These are phyloP conservation scores for Populus deltoides DNA, from an alignment of 345 rosid genomes.

Conservation along the genomic window DNA sequence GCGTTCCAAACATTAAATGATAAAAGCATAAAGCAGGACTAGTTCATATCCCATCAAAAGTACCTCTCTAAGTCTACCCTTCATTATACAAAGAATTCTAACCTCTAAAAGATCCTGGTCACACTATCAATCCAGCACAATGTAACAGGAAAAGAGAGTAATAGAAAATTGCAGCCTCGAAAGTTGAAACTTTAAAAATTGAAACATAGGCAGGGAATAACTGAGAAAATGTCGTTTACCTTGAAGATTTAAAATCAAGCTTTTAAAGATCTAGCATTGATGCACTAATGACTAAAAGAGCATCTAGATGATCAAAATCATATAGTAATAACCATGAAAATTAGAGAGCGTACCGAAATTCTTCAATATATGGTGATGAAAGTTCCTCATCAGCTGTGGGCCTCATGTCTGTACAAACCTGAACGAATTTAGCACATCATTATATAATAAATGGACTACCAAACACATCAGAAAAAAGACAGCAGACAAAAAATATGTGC, in stretches of 20 bases:
- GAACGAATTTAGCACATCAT: conserved; percentile 52
- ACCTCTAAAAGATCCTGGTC: neutral
- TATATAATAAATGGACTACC: conserved; percentile 22
- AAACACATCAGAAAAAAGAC: neutral
- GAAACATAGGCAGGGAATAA: neutral
- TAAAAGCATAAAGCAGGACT: neutral
- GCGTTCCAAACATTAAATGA: neutral
- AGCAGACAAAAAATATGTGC: neutral
- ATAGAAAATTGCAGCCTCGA: neutral
- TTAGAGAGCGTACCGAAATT: conserved; percentile 58
- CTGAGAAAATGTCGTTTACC: neutral
- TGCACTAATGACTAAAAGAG: neutral
- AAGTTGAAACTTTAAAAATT: neutral
- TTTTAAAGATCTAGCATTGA: neutral
- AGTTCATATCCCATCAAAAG: too few relatives aligned
- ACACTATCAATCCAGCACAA: neutral
- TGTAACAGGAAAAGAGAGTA: neutral
- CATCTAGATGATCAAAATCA: neutral
- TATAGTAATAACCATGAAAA: neutral
- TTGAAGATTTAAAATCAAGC: neutral
- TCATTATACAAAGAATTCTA: too few relatives aligned
- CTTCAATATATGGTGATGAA: conserved; percentile 78
- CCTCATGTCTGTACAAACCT: conserved; percentile 89
- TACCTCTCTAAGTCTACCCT: neutral
- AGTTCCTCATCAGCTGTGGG: conserved; percentile 94